A percentile compares a stretch with the other conserved stretches of the same genome.
Conservation (phyloP, 495 filamentous ascomycete genomes). For the Pseudevernia furfuracea region DNA sequence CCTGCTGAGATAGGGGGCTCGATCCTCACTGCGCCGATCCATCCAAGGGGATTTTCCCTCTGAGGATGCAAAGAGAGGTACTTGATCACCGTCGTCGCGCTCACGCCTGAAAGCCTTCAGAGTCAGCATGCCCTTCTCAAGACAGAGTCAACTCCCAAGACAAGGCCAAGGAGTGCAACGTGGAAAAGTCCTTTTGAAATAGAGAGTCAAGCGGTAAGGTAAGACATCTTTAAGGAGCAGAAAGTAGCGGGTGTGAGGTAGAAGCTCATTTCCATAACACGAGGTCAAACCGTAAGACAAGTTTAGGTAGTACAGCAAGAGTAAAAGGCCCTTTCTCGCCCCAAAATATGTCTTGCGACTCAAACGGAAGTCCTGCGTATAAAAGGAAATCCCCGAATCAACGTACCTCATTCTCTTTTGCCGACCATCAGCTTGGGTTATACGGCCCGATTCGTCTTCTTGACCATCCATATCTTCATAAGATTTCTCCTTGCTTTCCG, state of each 20-base stretch:
- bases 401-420: constrained; percentile 58
- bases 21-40: constrained; percentile 3
- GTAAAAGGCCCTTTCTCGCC: not conserved
- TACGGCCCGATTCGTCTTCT: constrained; percentile 37
- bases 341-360: not conserved
- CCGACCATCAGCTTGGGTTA: constrained; percentile 49
- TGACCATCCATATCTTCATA: constrained; percentile 43
- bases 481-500: constrained; percentile 27
- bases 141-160: not conserved
- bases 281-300: not conserved
- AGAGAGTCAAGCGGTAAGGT: not conserved
- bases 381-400: not conserved
- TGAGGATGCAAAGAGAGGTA: constrained; percentile 63
- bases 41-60: constrained; percentile 24
- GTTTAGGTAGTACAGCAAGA: not conserved
- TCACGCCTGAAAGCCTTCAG: constrained; percentile 28
- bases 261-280: not conserved
- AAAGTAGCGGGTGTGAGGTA: not conserved
- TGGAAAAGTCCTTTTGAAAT: not conserved
- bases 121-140: not conserved
- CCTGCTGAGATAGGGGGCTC: constrained; percentile 15
- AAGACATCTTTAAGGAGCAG: not conserved
- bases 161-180: not conserved
- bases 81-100: constrained; percentile 54
- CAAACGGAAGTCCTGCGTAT: not conserved